Base-by-base conservation (phyloP, 192 early-diverging fungal genomes). In the Spizellomyces punctatus region DNA sequence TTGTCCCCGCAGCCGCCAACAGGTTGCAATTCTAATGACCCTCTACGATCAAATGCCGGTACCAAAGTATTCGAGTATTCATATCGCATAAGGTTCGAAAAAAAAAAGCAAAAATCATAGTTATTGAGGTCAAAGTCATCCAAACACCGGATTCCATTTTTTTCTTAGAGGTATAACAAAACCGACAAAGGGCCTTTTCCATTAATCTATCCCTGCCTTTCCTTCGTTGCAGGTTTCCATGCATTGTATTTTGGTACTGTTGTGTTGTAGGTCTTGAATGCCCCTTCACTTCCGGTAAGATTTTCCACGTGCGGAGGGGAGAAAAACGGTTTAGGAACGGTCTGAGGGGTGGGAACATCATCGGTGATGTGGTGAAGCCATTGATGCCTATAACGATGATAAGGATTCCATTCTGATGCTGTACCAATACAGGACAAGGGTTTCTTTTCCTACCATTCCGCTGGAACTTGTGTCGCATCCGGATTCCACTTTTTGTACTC, bases 341-440 rank as follows among this genome's bases (percentile, higher is more conserved):
- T 81, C 43, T 70, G 21, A 9, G 73, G 69, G 16, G 54, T 68
- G 12, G 85, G 83, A 14, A 81, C 45, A 50, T 87, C 85, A 71
- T 87, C 85, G 16, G 85, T 83, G 44, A 83, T 75, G 59, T 68
- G 74, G 60, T 79, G 78, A 17, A 87, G 71, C 85, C 85, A 87
- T 57, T 85, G 82, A 71, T 87, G 82, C 84, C 82, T 84, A 46
- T 9, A 9, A 7, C 10, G 9, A 45, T 52, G 44, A 19, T 47
- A 8, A 55, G 44, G 36, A 8, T 16, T 67, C 27, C 27, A 3
- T 36, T 3, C 27, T 3, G 3, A 36, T 36, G 27, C 27, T 3
- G 27, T 36, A 36, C 27, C 1, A 36, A 2, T 36, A 36, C 27
- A 36, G 3, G n/a, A n/a, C n/a, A n/a, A n/a, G n/a, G 27, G 27